Base-by-base conservation (phyloP, 768 basidiomycete species). In the Suillus lakei region DNA sequence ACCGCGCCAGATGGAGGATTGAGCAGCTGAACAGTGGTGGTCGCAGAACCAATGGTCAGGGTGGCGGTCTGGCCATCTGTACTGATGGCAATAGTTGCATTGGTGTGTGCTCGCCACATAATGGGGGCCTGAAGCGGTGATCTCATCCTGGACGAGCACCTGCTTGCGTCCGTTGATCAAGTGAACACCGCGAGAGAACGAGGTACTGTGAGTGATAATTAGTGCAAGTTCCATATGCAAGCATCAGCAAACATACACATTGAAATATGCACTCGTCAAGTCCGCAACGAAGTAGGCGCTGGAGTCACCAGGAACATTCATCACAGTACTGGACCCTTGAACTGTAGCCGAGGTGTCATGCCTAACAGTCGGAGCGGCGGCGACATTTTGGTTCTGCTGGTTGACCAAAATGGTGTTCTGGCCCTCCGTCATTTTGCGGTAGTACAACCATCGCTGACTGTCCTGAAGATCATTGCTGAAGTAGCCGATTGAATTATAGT, bases 91-190 rank as follows among this genome's bases (percentile, higher is more conserved):
- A 88, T 69, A 4, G 95, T 94, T 13, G 97, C 96, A 78, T 99
- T 99, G 64, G 97, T 98, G 78, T 99, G 96, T 84, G 93, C 92
- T 55, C 95, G 89, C 97, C 97, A 98, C 80, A 90, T 86, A 54
- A 98, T 76, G 26, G 82, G 70, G 7, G 76, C 81, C 81, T 39
- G 83, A 77, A 3, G 88, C 80, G 21, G 78, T 83, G 72, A 98
- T 89, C 73, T 99, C 98, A 78, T 98, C 97, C 76, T 97, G 97
- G 54, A 99, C 75, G 18, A 99, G 87, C 16, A 98, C 89, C 78
- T 98, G 98, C 67, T 84, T 86, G 67, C 98, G 88, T 43, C 80
- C 82, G 77, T 99, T 99, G 68, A 98, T 72, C 65, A 89, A 73
- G 55, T 95, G 92, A 61, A 96, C 81, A 59, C 96, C 98, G 66